Evolutionary conservation across 2,329 filamentous ascomycete genomes (phyloP).

Genomic region (Metarhizium sp.): DNA sequence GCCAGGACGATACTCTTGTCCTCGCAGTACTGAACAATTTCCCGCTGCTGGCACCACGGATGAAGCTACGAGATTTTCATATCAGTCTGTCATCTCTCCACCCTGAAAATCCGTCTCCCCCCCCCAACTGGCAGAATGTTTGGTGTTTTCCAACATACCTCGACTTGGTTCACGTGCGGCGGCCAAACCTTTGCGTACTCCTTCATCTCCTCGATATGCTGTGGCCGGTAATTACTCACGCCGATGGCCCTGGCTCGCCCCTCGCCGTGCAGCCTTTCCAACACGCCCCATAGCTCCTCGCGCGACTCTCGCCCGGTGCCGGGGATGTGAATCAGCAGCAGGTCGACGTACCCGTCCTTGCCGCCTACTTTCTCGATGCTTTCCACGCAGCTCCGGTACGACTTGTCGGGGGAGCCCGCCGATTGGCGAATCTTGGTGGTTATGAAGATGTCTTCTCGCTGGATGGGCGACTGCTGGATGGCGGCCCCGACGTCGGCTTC

Average conservation of each 20-base stretch:
- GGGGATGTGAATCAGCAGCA: slow-evolving; percentile 62
- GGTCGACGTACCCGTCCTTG: slow-evolving; percentile 55
- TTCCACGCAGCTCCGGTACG: slow-evolving; percentile 48
- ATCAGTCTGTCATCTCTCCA: not conserved
- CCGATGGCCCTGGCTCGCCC: slow-evolving; percentile 58
- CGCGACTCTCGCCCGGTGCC: slow-evolving; percentile 43
- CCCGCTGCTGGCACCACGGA: slow-evolving; percentile 54
- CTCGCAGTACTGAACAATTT: slow-evolving; percentile 50
- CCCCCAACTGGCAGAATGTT: not conserved
- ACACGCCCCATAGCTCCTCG: slow-evolving; percentile 54
- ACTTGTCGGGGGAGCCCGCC: slow-evolving; percentile 38
- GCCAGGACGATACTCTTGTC: slow-evolving; percentile 59
- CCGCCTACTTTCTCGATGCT: slow-evolving; percentile 54
- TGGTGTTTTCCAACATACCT: slow-evolving; percentile 38
- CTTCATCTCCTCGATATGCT: slow-evolving; percentile 61
- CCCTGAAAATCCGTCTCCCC: no score
- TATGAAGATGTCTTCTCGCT: slow-evolving; percentile 53
- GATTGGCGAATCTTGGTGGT: slow-evolving; percentile 57
- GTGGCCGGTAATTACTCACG: slow-evolving; percentile 62
- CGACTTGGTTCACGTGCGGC: slow-evolving; percentile 65
- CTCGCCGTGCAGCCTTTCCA: slow-evolving; percentile 52
- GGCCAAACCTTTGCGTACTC: slow-evolving; percentile 56
- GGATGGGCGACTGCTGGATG: slow-evolving; percentile 44
- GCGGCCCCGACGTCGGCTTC: slow-evolving; percentile 58
- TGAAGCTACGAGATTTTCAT: slow-evolving; percentile 42